Percentiles rank a stretch among this genome's conserved stretches.
phyloP scores from a whole-genome alignment of 352 stramenopile species.

The Thalassiosira sp. region DNA sequence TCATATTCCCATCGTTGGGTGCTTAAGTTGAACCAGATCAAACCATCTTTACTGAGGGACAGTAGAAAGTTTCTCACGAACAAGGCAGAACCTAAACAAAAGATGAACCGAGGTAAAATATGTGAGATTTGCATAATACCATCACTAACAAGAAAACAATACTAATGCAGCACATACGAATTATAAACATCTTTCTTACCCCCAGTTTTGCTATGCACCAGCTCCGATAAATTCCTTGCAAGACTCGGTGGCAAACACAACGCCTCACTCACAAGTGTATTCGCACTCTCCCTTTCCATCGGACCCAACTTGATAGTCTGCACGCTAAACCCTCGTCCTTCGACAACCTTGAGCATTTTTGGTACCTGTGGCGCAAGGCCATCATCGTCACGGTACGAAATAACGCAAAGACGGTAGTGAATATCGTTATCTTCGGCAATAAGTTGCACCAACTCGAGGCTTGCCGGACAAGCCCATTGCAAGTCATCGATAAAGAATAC shows the following conservation, averaged over 20 bases:
- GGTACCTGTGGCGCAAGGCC: not conserved
- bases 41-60: conserved; percentile 19
- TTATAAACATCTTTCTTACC: no score
- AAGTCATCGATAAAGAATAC: conserved; percentile 24
- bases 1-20: conserved; percentile 14
- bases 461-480: conserved; percentile 14
- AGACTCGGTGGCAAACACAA: conserved; percentile 18
- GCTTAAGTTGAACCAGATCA: conserved; percentile 16
- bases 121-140: no score
- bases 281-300: not conserved
- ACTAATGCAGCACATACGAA: no score
- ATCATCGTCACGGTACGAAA: conserved; percentile 16
- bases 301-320: conserved; percentile 7
- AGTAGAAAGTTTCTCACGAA: conserved; percentile 23
- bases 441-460: conserved; percentile 8
- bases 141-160: no score
- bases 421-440: conserved; percentile 13
- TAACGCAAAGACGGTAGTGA: not conserved
- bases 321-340: not conserved
- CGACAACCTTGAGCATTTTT: conserved; percentile 10
- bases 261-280: conserved; percentile 5
- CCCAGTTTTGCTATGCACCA: conserved; percentile 23
- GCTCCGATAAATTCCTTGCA: conserved; percentile 2
- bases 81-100: no score
- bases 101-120: no score